Base-by-base conservation (phyloP, 495 filamentous ascomycete genomes). In the Tuber brumale region DNA sequence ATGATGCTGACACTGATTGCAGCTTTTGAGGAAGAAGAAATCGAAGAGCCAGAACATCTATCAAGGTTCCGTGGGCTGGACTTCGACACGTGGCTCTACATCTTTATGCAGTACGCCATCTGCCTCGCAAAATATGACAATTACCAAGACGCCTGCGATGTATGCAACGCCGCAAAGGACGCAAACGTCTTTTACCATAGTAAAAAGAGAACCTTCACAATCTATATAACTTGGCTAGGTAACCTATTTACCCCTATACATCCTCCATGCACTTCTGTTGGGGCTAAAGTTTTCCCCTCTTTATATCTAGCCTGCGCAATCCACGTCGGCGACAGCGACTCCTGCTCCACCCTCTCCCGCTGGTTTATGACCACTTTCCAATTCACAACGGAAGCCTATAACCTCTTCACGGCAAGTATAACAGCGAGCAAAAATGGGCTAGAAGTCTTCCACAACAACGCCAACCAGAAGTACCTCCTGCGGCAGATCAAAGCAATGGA, bases 401-500 rank as follows among this genome's bases (percentile, higher is more conserved):
- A 92, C 21, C 88, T 98, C 77, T 95, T 94, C 61, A 80, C 80
- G 6, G 81, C 76, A 6, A 72, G 76, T 7, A 79, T 83, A 61
- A 83, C 79, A 9, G 78, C 78, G 16, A 75, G 74, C 9, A 83
- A 80, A 66, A 77, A 83, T 23, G 82, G 81, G 1, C 77, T 79
- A 19, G 82, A 83, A 35, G 79, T 83, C 18, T 90, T 89, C 81
- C 87, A 89, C 78, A 86, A 87, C 35, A 87, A 87, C 8, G 86
- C 89, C 18, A 87, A 91, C 43, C 94, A 96, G 84, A 97, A 97
- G 81, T 96, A 91, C 83, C 89, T 98, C 82, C 87, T 97, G 16
- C 89, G 94, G 35, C 93, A 95, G 84, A 91, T 97, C 84, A 97
- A 97, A 83, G 90, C 91, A 21, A 93, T 97, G 89, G 95, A 99